Percentiles rank a stretch among this genome's conserved stretches.
Conservation (phyloP, 371 early-diverging fungal genomes). For the Mycotypha africana region DNA sequence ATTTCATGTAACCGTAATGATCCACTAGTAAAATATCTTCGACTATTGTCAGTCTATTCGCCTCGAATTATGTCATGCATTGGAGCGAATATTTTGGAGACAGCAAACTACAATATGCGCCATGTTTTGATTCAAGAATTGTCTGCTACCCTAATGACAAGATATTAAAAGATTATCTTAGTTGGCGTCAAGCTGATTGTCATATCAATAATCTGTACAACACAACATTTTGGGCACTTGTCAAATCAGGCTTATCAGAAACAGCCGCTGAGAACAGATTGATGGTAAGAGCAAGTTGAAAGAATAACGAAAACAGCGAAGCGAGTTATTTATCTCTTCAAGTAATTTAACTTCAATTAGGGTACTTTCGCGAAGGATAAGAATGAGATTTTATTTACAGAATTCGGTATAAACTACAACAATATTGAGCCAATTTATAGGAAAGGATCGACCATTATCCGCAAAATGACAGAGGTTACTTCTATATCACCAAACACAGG, state of each 20-base stretch:
- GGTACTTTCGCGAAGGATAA: slow-evolving; percentile 82
- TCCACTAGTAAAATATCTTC: slow-evolving; percentile 89
- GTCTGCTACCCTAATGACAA: slow-evolving; percentile 82
- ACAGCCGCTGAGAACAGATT: slow-evolving; percentile 64
- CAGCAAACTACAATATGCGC: slow-evolving; percentile 66
- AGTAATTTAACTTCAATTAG: too few relatives aligned
- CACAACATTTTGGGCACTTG: slow-evolving; percentile 91
- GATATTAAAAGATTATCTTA: slow-evolving; percentile 84
- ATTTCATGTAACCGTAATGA: too few relatives aligned
- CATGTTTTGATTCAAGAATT: slow-evolving; percentile 88
- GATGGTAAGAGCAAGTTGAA: slow-evolving; percentile 43
- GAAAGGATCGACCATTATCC: slow-evolving; percentile 81
- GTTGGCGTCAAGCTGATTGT: slow-evolving; percentile 96
- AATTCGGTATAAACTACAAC: slow-evolving; percentile 88
- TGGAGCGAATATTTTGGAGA: slow-evolving; percentile 77
- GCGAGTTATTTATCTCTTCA: too few relatives aligned
- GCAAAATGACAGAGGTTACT: slow-evolving; percentile 45
- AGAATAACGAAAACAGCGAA: too few relatives aligned
- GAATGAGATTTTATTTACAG: slow-evolving; percentile 83
- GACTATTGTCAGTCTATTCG: slow-evolving; percentile 80
- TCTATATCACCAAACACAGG: slow-evolving; percentile 32
- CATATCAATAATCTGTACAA: slow-evolving; percentile 91
- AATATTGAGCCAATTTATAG: slow-evolving; percentile 72
- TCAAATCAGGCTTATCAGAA: slow-evolving; percentile 57
- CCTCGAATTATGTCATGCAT: slow-evolving; percentile 75